Conservation (phyloP, 148 eudicot species). For the Amaranthus hypochondriacus region DNA sequence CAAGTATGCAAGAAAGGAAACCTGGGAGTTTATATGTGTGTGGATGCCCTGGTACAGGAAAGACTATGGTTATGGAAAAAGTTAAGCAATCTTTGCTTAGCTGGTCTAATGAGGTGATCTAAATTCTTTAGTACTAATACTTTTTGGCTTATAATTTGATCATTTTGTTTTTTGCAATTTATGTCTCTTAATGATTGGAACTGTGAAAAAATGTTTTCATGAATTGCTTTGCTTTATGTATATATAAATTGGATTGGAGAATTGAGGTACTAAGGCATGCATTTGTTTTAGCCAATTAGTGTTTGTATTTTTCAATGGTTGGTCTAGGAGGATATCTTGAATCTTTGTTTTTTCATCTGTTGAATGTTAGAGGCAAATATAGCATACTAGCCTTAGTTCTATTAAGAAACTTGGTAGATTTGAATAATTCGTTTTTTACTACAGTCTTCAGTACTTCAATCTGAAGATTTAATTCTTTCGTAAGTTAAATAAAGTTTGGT, state of each 20-base stretch:
- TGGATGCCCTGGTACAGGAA: constrained; percentile 93
- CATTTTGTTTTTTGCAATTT: neutral
- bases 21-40: constrained; percentile 77
- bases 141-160: neutral
- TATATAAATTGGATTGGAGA: too few relatives aligned
- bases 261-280: too few relatives aligned
- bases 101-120: constrained; percentile 71
- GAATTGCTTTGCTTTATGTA: neutral
- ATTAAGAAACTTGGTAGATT: too few relatives aligned
- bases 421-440: too few relatives aligned
- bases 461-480: too few relatives aligned
- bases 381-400: too few relatives aligned
- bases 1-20: constrained; percentile 48
- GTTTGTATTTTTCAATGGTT: constrained; percentile 4
- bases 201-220: neutral
- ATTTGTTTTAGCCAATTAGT: neutral
- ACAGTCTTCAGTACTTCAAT: too few relatives aligned
- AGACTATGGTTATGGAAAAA: constrained; percentile 79
- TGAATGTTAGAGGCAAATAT: neutral
- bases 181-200: neutral
- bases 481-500: too few relatives aligned
- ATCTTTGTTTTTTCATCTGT: neutral
- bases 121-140: neutral
- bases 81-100: constrained; percentile 44
- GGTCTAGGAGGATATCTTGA: neutral